phyloP scores from a whole-genome alignment of 306 rosid species.

The Pyrus pyrifolia region DNA sequence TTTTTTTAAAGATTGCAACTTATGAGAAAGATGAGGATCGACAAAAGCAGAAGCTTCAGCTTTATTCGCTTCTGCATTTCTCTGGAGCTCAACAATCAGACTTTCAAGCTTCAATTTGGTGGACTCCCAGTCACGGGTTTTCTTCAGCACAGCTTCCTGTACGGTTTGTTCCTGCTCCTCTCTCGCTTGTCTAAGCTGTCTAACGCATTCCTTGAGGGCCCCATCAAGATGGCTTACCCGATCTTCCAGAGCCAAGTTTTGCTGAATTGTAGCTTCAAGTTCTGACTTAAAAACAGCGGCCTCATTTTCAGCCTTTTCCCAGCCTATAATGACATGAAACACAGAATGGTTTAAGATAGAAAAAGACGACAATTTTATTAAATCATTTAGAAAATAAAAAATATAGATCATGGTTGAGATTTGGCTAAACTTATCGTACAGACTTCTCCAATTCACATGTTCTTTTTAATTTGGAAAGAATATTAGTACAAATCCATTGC shows the following conservation, averaged over 20 bases:
- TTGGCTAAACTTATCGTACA: neutral
- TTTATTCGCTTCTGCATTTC: conserved; percentile 39
- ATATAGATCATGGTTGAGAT: neutral
- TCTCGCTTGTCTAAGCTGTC: conserved; percentile 89
- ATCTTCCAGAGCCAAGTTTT: conserved; percentile 64
- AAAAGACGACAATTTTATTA: neutral
- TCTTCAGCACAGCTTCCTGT: conserved; percentile 47
- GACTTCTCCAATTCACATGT: neutral
- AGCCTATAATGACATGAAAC: conserved; percentile 38
- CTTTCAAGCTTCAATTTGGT: conserved; percentile 63
- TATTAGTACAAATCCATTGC: neutral
- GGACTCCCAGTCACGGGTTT: conserved; percentile 60
- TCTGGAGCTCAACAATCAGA: conserved; percentile 57
- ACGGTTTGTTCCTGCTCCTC: conserved; percentile 73
- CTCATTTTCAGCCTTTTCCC: conserved; percentile 98
- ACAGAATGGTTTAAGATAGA: neutral
- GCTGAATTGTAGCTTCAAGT: conserved; percentile 49
- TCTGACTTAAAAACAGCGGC: conserved; percentile 59
- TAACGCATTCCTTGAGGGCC: conserved; percentile 93
- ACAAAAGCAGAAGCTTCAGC: conserved; percentile 29
- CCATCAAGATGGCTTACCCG: conserved; percentile 82
- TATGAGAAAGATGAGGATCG: conserved; percentile 44
- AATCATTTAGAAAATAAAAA: neutral
- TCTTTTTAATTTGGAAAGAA: neutral
- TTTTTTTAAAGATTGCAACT: conserved; percentile 54